These are phyloP conservation scores for Talaromyces adpressus DNA, from an alignment of 495 filamentous ascomycete genomes.

Conservation along the genomic window DNA sequence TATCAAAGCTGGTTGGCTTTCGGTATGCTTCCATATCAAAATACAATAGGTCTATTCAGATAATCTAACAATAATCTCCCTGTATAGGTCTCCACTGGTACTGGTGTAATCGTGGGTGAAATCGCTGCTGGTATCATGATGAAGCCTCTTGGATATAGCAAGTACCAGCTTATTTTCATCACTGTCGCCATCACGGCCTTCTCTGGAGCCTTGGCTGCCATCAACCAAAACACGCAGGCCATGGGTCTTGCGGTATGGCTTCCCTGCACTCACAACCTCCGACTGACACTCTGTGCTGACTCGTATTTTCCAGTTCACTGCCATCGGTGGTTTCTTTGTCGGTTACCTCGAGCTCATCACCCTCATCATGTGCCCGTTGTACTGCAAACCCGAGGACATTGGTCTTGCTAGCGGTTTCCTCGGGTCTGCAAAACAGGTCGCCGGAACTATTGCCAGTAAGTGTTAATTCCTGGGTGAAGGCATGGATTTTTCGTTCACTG, in stretches of 20 bases:
- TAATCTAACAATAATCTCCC: neutral
- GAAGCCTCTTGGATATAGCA: constrained; percentile 21
- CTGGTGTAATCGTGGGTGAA: constrained; percentile 20
- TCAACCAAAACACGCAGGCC: constrained; percentile 19
- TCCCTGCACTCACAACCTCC: constrained; percentile 5
- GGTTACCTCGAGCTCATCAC: constrained; percentile 27
- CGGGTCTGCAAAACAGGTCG: constrained; percentile 19
- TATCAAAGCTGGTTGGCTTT: constrained; percentile 29
- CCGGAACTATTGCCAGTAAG: constrained; percentile 20
- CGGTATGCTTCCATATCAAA: constrained; percentile 10
- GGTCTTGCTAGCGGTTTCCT: constrained; percentile 40
- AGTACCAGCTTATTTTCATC: constrained; percentile 18
- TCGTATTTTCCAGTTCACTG: constrained; percentile 18
- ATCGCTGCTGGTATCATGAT: constrained; percentile 22
- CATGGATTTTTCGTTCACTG: neutral
- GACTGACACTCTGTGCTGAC: neutral
- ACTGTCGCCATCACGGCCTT: constrained; percentile 18
- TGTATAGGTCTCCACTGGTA: constrained; percentile 18
- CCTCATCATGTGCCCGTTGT: constrained; percentile 22
- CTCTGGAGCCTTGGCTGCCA: constrained; percentile 19
- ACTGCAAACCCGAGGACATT: constrained; percentile 32
- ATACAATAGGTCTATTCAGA: neutral
- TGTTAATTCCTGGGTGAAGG: neutral
- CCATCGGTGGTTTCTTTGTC: constrained; percentile 26
- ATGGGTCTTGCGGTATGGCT: constrained; percentile 18